Conservation (phyloP, 768 basidiomycete species). For the Pleurotus giganteus region DNA sequence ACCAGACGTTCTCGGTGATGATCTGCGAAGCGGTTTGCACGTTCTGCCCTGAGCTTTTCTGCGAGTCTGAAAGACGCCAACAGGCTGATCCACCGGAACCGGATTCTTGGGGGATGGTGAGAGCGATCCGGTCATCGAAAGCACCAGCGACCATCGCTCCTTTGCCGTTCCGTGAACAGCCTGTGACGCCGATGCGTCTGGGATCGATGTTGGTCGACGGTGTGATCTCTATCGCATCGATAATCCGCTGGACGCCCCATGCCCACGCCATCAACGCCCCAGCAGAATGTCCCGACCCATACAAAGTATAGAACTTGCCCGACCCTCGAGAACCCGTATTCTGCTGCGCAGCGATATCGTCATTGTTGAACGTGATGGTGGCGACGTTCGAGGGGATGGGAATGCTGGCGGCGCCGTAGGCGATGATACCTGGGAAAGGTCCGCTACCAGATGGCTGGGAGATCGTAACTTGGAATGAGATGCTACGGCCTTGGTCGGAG, state of each 20-base stretch:
- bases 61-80: slow-evolving; percentile 50
- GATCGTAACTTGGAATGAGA: slow-evolving; percentile 48
- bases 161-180: slow-evolving; percentile 62
- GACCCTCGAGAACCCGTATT: slow-evolving; percentile 43
- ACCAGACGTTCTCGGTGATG: slow-evolving; percentile 62
- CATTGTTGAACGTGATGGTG: slow-evolving; percentile 51
- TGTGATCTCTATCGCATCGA: slow-evolving; percentile 53
- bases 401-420: slow-evolving; percentile 42
- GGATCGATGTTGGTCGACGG: slow-evolving; percentile 46
- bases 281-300: slow-evolving; percentile 44
- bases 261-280: slow-evolving; percentile 60
- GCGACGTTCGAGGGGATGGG: slow-evolving; percentile 37
- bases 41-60: slow-evolving; percentile 3
- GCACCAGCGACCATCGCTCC: slow-evolving; percentile 59
- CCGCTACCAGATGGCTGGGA: slow-evolving; percentile 40
- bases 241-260: slow-evolving; percentile 58
- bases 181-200: slow-evolving; percentile 49
- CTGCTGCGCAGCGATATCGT: slow-evolving; percentile 51
- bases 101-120: slow-evolving; percentile 63
- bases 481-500: slow-evolving; percentile 41
- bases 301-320: slow-evolving; percentile 60
- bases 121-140: slow-evolving; percentile 54
- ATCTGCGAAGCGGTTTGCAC: slow-evolving; percentile 59
- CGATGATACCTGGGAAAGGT: slow-evolving; percentile 54
- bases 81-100: slow-evolving; percentile 57